Conservation (phyloP, 257 asterid species). For the Solanum appendiculatum region DNA sequence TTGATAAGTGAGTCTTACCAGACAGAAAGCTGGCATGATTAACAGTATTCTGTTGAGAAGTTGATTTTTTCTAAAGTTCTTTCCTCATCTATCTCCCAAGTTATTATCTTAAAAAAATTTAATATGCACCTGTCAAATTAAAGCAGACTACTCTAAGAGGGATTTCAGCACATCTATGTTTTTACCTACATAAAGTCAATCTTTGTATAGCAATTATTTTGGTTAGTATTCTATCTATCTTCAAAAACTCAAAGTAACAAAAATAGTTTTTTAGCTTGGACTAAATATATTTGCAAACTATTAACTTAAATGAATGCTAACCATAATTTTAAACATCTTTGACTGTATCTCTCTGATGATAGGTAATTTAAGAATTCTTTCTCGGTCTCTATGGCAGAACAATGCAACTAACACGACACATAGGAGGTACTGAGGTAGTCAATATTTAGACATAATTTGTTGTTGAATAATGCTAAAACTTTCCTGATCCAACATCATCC, state of each 20-base stretch:
- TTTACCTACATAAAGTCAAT: not conserved
- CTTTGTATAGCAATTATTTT: not conserved
- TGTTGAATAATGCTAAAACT: not conserved
- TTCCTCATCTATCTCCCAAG: not conserved
- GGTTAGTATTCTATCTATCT: not conserved
- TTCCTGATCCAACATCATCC: not conserved
- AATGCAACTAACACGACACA: not conserved
- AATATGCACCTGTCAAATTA: not conserved
- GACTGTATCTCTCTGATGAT: not conserved
- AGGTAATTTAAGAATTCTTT: not conserved
- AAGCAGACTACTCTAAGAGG: not conserved
- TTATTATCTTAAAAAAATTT: not conserved
- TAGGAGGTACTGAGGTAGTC: not conserved
- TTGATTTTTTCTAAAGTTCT: not conserved
- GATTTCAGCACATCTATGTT: not conserved
- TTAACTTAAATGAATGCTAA: not conserved
- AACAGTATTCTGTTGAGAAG: not conserved
- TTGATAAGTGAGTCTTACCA: not conserved
- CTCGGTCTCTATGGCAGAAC: not conserved
- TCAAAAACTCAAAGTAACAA: not conserved
- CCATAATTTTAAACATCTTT: not conserved
- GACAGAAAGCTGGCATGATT: not conserved
- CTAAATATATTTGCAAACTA: not conserved
- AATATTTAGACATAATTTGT: not conserved
- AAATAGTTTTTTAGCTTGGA: not conserved